Conservation (phyloP, 202 grass and related monocot genomes). For the Schoenoplectus triqueter region DNA sequence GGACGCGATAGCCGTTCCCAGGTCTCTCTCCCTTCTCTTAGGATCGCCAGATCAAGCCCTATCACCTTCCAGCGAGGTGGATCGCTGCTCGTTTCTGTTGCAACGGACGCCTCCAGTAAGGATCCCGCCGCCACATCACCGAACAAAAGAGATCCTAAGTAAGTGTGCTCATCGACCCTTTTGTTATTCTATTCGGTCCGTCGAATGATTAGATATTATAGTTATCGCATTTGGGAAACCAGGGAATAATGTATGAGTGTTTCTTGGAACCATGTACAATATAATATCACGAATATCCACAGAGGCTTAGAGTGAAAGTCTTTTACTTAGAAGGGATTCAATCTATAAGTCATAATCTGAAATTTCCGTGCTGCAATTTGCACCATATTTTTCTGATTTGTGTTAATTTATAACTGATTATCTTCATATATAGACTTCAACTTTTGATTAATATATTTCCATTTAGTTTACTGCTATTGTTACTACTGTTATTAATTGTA, state of each 20-base stretch:
- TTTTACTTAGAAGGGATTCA: too few species aligned
- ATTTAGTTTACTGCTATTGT: not conserved
- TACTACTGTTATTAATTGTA: not conserved
- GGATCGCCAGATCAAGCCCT: conserved; percentile 20
- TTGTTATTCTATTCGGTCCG: not conserved
- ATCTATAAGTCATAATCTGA: too few species aligned
- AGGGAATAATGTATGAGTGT: too few species aligned
- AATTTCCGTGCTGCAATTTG: not conserved
- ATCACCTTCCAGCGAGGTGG: not conserved
- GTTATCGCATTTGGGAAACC: too few species aligned
- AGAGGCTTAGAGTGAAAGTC: too few species aligned
- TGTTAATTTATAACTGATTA: not conserved
- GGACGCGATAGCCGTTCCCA: too few species aligned
- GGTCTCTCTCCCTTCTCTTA: not conserved
- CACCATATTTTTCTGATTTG: not conserved
- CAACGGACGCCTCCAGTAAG: conserved; percentile 48
- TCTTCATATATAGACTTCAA: not conserved
- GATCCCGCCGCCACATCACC: conserved; percentile 26
- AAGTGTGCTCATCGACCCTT: not conserved
- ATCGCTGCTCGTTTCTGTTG: conserved; percentile 20
- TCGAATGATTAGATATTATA: not conserved
- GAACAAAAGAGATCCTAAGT: conserved; percentile 44
- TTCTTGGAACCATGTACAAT: too few species aligned
- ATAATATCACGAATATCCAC: too few species aligned
- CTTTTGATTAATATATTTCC: not conserved